Evolutionary conservation across 768 basidiomycete species (phyloP), one percentile per base, ranked within the genome.

Genomic region (Auricularia heimuer): DNA sequence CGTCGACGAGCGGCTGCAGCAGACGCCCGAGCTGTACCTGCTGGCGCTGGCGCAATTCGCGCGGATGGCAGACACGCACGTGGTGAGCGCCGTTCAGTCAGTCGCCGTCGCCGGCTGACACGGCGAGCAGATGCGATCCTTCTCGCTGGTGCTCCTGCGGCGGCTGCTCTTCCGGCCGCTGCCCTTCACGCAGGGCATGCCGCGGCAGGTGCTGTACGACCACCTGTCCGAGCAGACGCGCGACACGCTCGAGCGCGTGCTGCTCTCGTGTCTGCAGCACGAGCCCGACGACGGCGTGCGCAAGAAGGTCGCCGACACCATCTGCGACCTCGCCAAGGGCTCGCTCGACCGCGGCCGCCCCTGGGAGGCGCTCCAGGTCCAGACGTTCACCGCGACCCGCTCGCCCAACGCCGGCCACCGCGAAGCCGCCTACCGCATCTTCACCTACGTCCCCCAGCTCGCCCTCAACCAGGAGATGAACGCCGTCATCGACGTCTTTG

Each of bases 1-100:
- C 0, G 89, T 93, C 65, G 89, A 92, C 71, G 88, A 93, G 68
- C 81, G 90, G 14, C 78, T 93, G 29, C 83, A 84, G 18, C 85
- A 87, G 69, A 85, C 87, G 1, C 91, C 90, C 3, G 90, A 92
- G 77, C 78, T 88, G 6, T 92, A 92, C 70, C 75, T 93, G 29
- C 82, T 92, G 24, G 91, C 89, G 1, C 76, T 93, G 39, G 85
- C 88, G 1, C 89, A 92, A 76, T 90, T 91, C 67, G 86, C 90
- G 8, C 85, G 88, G 37, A 80, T 81, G 21, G 87, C 88, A 29
- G 89, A 89, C 70, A 88, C 88, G 0, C 89, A 91, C 73, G 86
- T 90, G 75, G 90, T 90, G 69, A 73, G 88, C 56, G 34, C 44
- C 61, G 63, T 56, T 14, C 62, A 10, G 11, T n/a, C 42, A 12